Base-by-base conservation (phyloP, 2,329 filamentous ascomycete species). In the Penicillium capsulatum region DNA sequence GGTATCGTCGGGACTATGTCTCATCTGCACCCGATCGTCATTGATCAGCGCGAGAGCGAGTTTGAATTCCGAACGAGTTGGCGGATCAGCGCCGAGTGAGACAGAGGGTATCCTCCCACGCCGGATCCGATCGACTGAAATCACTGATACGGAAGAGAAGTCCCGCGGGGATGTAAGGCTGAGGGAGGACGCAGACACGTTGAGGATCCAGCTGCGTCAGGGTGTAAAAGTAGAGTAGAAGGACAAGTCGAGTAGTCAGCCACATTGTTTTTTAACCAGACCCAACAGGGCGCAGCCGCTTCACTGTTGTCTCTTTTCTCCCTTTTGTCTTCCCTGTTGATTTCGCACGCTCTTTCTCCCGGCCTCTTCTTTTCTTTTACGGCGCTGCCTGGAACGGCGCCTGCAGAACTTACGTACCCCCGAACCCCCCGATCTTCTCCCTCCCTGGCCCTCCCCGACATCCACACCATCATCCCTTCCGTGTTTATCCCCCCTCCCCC, bases 211-310 rank as follows among this genome's bases (percentile, higher is more conserved):
- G n/a, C n/a, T n/a, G n/a, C n/a, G n/a, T n/a, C n/a, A n/a, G n/a
- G 19, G 19, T 22, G 19, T 22, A n/a, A n/a, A 33, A 15, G 31
- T 33, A 17, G 16, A 34, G 26, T 28, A 6, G 26, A 28, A 28
- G 22, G 13, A 28, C 26, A 4, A 14, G 38, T 36, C 34, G 36
- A 40, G 38, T 47, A 47, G 41, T 42, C 40, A 43, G 42, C 40
- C 39, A 34, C 24, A n/a, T n/a, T n/a, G n/a, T 16, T 45, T 42
- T 50, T 48, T 47, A 50, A 46, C 47, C 45, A 47, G 49, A 48
- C 50, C 45, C 49, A 51, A 50, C 50, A 53, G 44, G 52, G 52
- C 52, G 52, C 52, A 53, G 50, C 48, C 48, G 36, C 22, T 40
- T 36, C 31, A 45, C n/a, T 14, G 26, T 28, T n/a, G 26, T 6